A percentile compares a stretch with the other conserved stretches of the same genome.
phyloP scores from a whole-genome alignment of 257 asterid genomes.

The Nicotiana sylvestris region DNA sequence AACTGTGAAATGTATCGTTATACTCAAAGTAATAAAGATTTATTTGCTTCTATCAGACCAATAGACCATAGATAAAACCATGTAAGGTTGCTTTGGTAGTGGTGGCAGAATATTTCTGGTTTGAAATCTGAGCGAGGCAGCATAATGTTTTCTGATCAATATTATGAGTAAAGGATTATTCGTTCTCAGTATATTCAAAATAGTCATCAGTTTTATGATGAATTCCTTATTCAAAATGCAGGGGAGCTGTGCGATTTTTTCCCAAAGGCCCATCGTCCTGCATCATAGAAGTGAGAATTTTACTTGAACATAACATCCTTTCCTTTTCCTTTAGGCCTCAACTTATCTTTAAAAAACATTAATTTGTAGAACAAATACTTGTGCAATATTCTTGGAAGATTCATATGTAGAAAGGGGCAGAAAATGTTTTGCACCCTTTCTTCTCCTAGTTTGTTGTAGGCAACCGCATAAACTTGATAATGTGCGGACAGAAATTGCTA shows the following conservation, averaged over 20 bases:
- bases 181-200: not conserved
- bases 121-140: not conserved
- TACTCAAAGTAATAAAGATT: not conserved
- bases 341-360: not conserved
- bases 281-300: slow-evolving; percentile 59
- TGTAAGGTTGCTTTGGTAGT: not conserved
- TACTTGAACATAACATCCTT: slow-evolving; percentile 6
- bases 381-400: not conserved
- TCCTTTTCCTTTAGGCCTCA: not conserved
- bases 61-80: not conserved
- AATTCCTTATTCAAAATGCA: slow-evolving; percentile 29
- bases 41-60: not conserved
- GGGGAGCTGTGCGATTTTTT: slow-evolving; percentile 94
- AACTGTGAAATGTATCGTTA: not conserved
- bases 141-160: not conserved
- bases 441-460: not conserved
- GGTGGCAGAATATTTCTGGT: not conserved
- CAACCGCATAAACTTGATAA: not conserved
- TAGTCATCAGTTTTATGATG: not conserved
- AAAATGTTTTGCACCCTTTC: not conserved
- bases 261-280: slow-evolving; percentile 81
- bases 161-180: not conserved
- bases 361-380: not conserved
- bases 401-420: not conserved
- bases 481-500: not conserved